phyloP scores from a whole-genome alignment of 2,329 filamentous ascomycete genomes.

The Cordyceps farinosa region DNA sequence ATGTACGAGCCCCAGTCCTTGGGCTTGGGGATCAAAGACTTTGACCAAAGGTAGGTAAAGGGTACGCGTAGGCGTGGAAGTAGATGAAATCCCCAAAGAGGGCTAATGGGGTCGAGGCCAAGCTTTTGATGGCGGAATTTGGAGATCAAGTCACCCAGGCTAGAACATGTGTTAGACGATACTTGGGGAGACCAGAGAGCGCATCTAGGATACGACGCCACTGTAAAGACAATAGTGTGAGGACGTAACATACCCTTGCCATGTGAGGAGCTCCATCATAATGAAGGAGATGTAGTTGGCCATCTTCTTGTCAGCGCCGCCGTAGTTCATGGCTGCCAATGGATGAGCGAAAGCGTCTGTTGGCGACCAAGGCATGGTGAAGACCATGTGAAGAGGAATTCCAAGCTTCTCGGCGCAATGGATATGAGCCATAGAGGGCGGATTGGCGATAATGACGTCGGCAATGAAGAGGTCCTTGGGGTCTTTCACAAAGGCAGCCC shows the following conservation, averaged over 20 bases:
- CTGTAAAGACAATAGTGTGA: neutral
- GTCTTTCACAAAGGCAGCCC: conserved; percentile 26
- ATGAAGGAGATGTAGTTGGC: conserved; percentile 67
- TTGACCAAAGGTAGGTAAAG: conserved; percentile 69
- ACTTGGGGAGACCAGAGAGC: neutral
- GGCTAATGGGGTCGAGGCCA: conserved; percentile 60
- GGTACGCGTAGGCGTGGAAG: conserved; percentile 59
- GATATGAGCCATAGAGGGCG: conserved; percentile 49
- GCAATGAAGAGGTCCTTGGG: conserved; percentile 45
- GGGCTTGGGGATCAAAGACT: conserved; percentile 62
- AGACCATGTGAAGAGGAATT: conserved; percentile 49
- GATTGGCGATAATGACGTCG: conserved; percentile 53
- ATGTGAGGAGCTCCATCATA: conserved; percentile 69
- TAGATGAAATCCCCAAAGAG: conserved; percentile 64
- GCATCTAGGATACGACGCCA: neutral
- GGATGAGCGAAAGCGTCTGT: conserved; percentile 68
- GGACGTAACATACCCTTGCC: conserved; percentile 56
- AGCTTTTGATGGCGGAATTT: conserved; percentile 61
- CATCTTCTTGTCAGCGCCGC: conserved; percentile 56
- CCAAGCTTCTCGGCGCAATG: conserved; percentile 48
- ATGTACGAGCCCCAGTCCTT: conserved; percentile 59
- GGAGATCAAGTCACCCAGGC: conserved; percentile 68
- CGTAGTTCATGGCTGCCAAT: conserved; percentile 55
- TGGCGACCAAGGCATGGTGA: conserved; percentile 68
- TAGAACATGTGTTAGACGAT: conserved; percentile 13